These are phyloP conservation scores for Chamaecyparis obtusa DNA, from an alignment of 75 land plant species.

Conservation along the genomic window DNA sequence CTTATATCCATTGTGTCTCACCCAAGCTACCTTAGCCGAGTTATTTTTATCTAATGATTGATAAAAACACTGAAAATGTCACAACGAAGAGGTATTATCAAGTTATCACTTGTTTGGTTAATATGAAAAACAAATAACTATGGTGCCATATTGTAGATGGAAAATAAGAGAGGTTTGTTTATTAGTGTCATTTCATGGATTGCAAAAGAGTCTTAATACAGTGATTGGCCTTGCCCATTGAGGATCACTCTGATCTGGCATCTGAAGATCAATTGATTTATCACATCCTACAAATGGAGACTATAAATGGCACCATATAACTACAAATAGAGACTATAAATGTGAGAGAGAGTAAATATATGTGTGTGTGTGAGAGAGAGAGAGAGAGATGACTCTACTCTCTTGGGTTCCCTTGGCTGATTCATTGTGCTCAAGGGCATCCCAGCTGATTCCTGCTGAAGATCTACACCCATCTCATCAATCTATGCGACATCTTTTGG, in stretches of 20 bases:
- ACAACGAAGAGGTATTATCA: not conserved
- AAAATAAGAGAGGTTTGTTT: not conserved
- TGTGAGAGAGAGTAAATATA: too few relatives aligned
- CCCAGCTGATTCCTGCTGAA: too few relatives aligned
- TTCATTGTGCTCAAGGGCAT: too few relatives aligned
- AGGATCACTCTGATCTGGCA: not conserved
- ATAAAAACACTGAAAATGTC: not conserved
- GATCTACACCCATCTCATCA: too few relatives aligned
- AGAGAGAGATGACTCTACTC: not conserved
- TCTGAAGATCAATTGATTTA: not conserved
- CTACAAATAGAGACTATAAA: too few relatives aligned
- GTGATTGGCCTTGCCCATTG: not conserved
- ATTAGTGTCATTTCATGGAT: slow-evolving; percentile 2
- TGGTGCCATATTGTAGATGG: not conserved
- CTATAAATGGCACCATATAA: not conserved
- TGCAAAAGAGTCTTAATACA: not conserved
- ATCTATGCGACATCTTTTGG: too few relatives aligned
- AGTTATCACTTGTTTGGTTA: not conserved
- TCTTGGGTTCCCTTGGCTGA: too few relatives aligned
- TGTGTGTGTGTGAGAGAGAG: too few relatives aligned
- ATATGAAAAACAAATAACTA: not conserved
- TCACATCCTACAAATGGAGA: not conserved
- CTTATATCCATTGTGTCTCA: not conserved
- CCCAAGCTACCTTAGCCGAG: not conserved
- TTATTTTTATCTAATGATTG: not conserved